Evolutionary conservation across 441 rosid genomes (phyloP).

Genomic region (Jatropha multifida): DNA sequence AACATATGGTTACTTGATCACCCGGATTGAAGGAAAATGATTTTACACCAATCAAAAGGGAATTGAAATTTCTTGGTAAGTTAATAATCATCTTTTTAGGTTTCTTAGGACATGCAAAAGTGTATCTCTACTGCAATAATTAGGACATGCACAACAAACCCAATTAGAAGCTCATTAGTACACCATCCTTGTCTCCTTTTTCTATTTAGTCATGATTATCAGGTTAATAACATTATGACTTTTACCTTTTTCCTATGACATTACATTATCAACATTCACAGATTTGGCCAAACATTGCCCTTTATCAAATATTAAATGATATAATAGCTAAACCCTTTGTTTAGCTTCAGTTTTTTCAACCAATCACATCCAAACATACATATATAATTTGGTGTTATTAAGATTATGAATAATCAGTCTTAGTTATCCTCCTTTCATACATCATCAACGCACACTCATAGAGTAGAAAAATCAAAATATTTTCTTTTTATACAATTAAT

Average conservation of each 20-base stretch:
- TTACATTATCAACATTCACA: neutral
- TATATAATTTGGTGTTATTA: too few relatives aligned
- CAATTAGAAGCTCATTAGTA: neutral
- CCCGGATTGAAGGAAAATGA: too few relatives aligned
- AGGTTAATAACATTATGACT: conserved; percentile 1
- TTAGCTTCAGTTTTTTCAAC: conserved; percentile 22
- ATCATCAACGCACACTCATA: too few relatives aligned
- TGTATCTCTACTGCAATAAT: too few relatives aligned
- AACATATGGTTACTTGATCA: too few relatives aligned
- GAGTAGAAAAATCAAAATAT: neutral
- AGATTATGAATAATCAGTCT: neutral
- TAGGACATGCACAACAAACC: conserved; percentile 3
- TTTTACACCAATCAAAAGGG: too few relatives aligned
- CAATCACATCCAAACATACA: conserved; percentile 22
- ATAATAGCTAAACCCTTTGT: neutral
- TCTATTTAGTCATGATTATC: neutral
- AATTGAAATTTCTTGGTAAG: too few relatives aligned
- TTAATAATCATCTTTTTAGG: too few relatives aligned
- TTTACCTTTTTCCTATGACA: neutral
- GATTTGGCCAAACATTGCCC: neutral
- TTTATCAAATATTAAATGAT: neutral
- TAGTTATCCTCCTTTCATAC: too few relatives aligned
- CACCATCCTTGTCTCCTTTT: conserved; percentile 3
- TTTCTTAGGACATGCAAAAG: too few relatives aligned
- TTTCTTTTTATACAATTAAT: neutral